Evolutionary conservation across 2,329 filamentous ascomycete genomes (phyloP), one percentile per base, ranked within the genome.

Genomic region (Neoscytalidium dimidiatum): DNA sequence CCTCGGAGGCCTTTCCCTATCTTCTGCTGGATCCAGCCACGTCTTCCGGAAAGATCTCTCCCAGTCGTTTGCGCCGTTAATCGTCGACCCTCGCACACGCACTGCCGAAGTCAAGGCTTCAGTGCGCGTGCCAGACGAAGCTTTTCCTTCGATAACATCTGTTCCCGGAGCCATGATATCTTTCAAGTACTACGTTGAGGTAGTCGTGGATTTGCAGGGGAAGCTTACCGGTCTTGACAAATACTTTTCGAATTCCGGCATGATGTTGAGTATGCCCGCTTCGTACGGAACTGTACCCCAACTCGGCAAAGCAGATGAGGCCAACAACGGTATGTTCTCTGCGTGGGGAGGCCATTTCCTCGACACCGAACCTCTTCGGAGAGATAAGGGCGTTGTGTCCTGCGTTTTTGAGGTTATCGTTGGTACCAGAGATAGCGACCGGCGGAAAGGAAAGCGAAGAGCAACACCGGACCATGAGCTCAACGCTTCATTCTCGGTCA

Each of bases 11-110:
- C 82, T 98, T 29, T 96, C 94, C 1, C 83, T 98, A 44, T 92
- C 92, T 1, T 95, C 92, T 1, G 91, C 91, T 6, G 90, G 92
- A 41, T 94, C 93, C 2, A 94, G 89, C 74, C 95, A 94, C 76
- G 86, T 95, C n/a, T 98, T 97, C 75, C 90, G 95, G 62, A 98
- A 98, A 76, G 95, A 99, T 75, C 81, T 99, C 3, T 90, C 92
- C 4, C 95, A 99, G 76, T 90, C 91, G 1, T 92, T 96, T 64
- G 90, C 91, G 21, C 94, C 95, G 4, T 83, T 99, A 51, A 92
- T 97, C 63, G 89, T 98, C 62, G 90, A 98, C 72, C 94, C 94
- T 0, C 81, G 78, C 28, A 93, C 89, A 0, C 83, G 97, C 69
- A 90, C 88, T 21, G 88, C 93, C 1, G 90, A 90, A 51, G 87